Evolutionary conservation across 2,329 filamentous ascomycete species (phyloP), one percentile per base, ranked within the genome.

Genomic region (Curvularia verruculosa): DNA sequence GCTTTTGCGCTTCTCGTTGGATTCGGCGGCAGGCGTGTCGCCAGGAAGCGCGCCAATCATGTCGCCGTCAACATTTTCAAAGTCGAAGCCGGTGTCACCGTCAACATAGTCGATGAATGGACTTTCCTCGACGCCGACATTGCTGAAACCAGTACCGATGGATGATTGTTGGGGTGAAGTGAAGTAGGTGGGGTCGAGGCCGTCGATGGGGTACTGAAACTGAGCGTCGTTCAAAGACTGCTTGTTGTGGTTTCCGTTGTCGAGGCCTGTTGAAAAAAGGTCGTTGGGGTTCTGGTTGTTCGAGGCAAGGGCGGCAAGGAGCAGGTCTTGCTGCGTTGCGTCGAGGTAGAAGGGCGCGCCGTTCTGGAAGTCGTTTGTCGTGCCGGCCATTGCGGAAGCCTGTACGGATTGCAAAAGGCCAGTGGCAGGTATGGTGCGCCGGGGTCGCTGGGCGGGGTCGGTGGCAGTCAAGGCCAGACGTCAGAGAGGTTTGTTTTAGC

Each of bases 101-200:
- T 93, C 91, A 56, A 92, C 87, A 45, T 92, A 95, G 72, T 96
- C 92, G 56, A 96, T 82, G 70, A 88, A 93, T 0, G 93, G 92
- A 62, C 89, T 95, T 47, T 92, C 89, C 29, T 92, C 86, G 10
- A 80, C 61, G 43, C 64, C 64, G 36, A 74, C 73, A 54, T 86
- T 84, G 61, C 80, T 83, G 53, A 85, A 74, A 24, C 77, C 77
- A 31, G 81, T 79, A 2, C 80, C 62, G 15, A 69, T 68, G 1
- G 70, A 71, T 44, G 60, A 66, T 52, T 78, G 75, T 47, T 77
- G 74, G 1, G 76, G 75, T 7, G 75, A 77, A 6, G 73, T 61
- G 54, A 78, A 78, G 67, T 75, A 75, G 34, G 63, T 56, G 19
- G 72, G 68, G 53, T 77, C 71, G 53, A 77, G 59, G 43, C 57